These are phyloP conservation scores for Mycena amicta DNA, from an alignment of 768 basidiomycete genomes.

Conservation along the genomic window DNA sequence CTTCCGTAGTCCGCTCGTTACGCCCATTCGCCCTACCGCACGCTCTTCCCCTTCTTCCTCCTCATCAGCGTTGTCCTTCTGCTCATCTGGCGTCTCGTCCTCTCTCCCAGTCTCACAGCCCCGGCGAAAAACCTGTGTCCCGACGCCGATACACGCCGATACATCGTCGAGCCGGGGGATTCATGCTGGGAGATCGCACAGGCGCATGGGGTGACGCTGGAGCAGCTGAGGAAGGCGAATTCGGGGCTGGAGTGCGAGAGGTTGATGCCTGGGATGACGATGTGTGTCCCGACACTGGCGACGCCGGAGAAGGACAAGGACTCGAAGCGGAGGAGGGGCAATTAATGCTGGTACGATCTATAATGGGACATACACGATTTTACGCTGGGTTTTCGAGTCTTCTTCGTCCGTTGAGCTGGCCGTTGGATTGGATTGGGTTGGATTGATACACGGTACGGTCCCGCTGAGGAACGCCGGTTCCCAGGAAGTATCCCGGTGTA, in stretches of 20 bases:
- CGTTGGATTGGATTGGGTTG: too few species aligned
- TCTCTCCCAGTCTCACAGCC: slow-evolving; percentile 44
- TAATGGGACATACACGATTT: too few species aligned
- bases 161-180: slow-evolving; percentile 60
- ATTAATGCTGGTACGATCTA: background rate
- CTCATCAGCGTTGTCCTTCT: slow-evolving; percentile 64
- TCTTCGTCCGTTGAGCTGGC: too few species aligned
- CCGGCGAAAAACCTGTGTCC: slow-evolving; percentile 40
- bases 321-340: background rate
- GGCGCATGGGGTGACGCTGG: slow-evolving; percentile 49
- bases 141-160: slow-evolving; percentile 39
- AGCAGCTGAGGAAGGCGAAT: slow-evolving; percentile 55
- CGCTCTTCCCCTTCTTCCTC: slow-evolving; percentile 74
- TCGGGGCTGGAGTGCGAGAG: slow-evolving; percentile 55
- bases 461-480: too few species aligned
- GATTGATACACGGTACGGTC: too few species aligned
- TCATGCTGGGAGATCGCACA: slow-evolving; percentile 67
- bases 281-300: slow-evolving; percentile 53
- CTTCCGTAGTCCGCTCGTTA: slow-evolving; percentile 30
- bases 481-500: too few species aligned
- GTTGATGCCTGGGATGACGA: slow-evolving; percentile 58
- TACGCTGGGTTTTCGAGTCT: too few species aligned
- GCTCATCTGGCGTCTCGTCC: slow-evolving; percentile 62
- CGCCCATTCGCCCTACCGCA: slow-evolving; percentile 53
- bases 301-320: background rate